A percentile compares a stretch with the other conserved stretches of the same genome.
Conservation (phyloP, 345 rosid genomes). For the Aegle marmelos region DNA sequence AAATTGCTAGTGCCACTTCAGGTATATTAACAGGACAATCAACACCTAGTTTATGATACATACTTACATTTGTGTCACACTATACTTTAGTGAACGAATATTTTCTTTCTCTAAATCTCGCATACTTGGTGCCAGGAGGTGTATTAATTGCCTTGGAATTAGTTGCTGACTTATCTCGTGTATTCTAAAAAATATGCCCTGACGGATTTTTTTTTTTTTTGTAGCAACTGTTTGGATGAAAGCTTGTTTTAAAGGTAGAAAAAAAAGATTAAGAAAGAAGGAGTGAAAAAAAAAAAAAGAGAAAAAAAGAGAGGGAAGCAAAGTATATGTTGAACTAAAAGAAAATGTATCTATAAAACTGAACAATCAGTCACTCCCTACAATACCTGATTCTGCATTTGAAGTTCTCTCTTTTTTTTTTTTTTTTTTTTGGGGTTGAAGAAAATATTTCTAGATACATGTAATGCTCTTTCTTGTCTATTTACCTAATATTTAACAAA, state of each 20-base stretch:
- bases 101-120: slow-evolving; percentile 7
- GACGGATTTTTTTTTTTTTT: neutral
- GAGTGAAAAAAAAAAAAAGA: too few species aligned
- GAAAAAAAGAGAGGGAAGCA: too few species aligned
- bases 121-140: slow-evolving; percentile 55
- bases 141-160: slow-evolving; percentile 98
- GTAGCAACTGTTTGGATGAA: too few species aligned
- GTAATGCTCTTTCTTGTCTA: neutral
- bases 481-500: slow-evolving; percentile 23
- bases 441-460: neutral
- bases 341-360: too few species aligned
- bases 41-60: neutral
- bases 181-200: slow-evolving; percentile 18
- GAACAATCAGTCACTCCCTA: too few species aligned
- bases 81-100: neutral
- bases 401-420: fast-evolving
- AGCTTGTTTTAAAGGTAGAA: too few species aligned
- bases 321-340: too few species aligned
- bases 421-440: too few species aligned
- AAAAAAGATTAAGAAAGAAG: too few species aligned
- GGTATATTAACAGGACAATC: slow-evolving; percentile 38
- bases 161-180: slow-evolving; percentile 99
- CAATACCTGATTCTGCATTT: neutral
- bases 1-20: slow-evolving; percentile 79
- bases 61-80: neutral